Evolutionary conservation across 148 eudicot species (phyloP), one percentile per base, ranked within the genome.

Genomic region (Mesembryanthemum crystallinum): DNA sequence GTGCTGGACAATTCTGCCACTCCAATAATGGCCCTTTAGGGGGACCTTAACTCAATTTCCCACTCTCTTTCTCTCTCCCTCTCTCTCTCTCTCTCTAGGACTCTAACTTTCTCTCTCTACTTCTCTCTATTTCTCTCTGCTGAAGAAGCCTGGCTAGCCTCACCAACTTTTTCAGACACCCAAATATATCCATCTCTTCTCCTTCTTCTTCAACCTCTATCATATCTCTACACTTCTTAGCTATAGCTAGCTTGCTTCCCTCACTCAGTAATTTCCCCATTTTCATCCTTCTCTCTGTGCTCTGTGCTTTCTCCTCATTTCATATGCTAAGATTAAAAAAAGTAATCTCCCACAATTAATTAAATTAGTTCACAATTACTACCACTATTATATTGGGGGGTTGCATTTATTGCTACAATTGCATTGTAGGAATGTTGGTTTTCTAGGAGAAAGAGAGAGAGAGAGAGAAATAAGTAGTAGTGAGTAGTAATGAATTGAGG

Each of bases 1-100:
- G 10, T 83, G 83, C 62, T 67, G 79, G 83, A 82, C 89, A 84
- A 84, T 75, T 74, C 80, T 77, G 87, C 87, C 80, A 78, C 82
- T 52, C 83, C 85, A 84, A 87, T 82, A 87, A 87, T 84, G 83
- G n/a, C n/a, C 62, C 65, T 61, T 47, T 39, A 39, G 73, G 80
- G 85, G 87, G 74, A 74, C 79, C 64, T 28, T 52, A 72, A 51
- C 68, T 79, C 65, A 72, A 32, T 74, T 47, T 45, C 33, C n/a
- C 60, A 73, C 72, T 63, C 73, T 28, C 49, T 10, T 23, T 28
- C 39, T 47, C 71, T 72, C 76, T 24, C 24, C 39, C 25, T 27
- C 43, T 55, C 68, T 49, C 66, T 76, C 81, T 75, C 65, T 76
- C 81, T 76, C 18, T 74, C 67, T 47, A 69, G 32, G 23, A 49